A percentile compares a stretch with the other conserved stretches of the same genome.
These are phyloP conservation scores for Alternaria longipes DNA, from an alignment of 2,329 filamentous ascomycete species.

Conservation along the genomic window DNA sequence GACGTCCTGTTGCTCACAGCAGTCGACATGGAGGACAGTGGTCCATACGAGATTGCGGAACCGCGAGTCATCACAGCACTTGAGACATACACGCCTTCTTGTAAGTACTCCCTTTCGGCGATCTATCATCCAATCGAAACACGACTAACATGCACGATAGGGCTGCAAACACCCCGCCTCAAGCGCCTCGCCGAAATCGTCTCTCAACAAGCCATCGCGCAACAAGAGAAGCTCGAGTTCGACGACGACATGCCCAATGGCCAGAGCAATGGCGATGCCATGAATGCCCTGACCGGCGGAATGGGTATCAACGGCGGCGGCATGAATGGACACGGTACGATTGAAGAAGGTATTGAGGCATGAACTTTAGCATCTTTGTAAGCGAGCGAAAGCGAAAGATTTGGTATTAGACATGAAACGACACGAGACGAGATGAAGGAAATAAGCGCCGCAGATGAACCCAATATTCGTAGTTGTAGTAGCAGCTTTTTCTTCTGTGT, in stretches of 20 bases:
- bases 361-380: constrained; percentile 22
- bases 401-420: constrained; percentile 22
- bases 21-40: constrained; percentile 98
- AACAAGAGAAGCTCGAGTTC: constrained; percentile 84
- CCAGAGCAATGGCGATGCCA: constrained; percentile 32
- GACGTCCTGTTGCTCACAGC: constrained; percentile 92
- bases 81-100: constrained; percentile 97
- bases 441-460: constrained; percentile 4
- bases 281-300: constrained; percentile 25
- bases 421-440: constrained; percentile 11
- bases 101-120: constrained; percentile 63
- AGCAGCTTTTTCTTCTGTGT: constrained; percentile 1
- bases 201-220: constrained; percentile 92
- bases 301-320: constrained; percentile 25
- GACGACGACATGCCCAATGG: constrained; percentile 30
- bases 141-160: constrained; percentile 58
- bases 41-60: constrained; percentile 97
- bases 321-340: constrained; percentile 28
- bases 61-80: constrained; percentile 93
- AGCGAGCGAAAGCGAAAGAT: constrained; percentile 10
- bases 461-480: constrained; percentile 9
- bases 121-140: neutral
- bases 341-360: constrained; percentile 31
- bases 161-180: constrained; percentile 93
- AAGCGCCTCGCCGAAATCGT: constrained; percentile 99